Evolutionary conservation across 2,329 filamentous ascomycete genomes (phyloP), one percentile per base, ranked within the genome.

Genomic region (Rutstroemia sp.): DNA sequence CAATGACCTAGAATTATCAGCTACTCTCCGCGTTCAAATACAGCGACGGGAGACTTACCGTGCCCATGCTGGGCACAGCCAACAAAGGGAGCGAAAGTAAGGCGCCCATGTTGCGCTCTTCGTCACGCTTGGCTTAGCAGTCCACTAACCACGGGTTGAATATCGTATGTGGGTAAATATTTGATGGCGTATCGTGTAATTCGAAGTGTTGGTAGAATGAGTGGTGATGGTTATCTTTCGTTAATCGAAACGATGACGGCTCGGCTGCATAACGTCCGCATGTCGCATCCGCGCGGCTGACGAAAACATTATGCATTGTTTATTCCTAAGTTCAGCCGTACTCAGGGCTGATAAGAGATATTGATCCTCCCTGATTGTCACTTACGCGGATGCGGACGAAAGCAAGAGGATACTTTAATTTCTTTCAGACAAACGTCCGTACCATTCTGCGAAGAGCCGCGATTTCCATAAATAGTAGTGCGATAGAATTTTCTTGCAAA

Each of bases 11-110:
- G 48, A 63, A 58, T 49, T 25, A 56, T 48, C 38, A 60, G 63
- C 63, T 55, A 64, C 49, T 51, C 48, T 47, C 52, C 54, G 47
- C 48, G 46, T 19, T 8, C 21, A 39, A 48, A 39, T 39, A 37
- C n/a, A 17, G 41, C 4, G 44, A 30, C 23, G 17, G 39, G 54
- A 47, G 54, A 79, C 87, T 61, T 85, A 97, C 90, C 54, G 91
- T 90, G 72, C 89, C 83, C 64, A 89, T 75, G 75, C 90, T 90
- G 61, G 94, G 94, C 64, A 99, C 73, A 64, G 89, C 92, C 73
- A 99, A 76, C 61, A 99, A 78, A 64, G 94, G 94, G 60, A 99
- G 73, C 60, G 92, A 96, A 55, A 99, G 80, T 67, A 95, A 76
- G 64, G 90, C 92, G 69, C 94, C 94, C 94, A 99, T 99, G 53